Conservation (phyloP, 768 basidiomycete genomes). For the Pholiota microspora region DNA sequence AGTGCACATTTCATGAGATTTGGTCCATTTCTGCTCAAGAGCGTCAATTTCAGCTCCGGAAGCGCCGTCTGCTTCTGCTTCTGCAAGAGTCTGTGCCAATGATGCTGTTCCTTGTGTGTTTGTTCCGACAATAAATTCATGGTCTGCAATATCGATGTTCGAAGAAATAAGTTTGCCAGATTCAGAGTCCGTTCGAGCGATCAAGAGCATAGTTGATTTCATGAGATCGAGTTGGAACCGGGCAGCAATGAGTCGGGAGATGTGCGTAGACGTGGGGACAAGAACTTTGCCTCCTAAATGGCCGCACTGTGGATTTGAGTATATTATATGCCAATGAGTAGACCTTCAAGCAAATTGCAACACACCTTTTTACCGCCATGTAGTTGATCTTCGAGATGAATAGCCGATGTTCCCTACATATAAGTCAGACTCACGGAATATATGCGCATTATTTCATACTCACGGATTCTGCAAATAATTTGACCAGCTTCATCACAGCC, state of each 20-base stretch:
- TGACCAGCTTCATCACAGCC: constrained; percentile 91
- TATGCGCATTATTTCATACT: constrained; percentile 17
- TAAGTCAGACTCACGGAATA: not conserved
- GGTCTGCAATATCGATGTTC: constrained; percentile 80
- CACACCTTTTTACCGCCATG: constrained; percentile 89
- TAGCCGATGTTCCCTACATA: constrained; percentile 76
- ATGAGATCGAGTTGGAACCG: constrained; percentile 91
- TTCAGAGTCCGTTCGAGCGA: constrained; percentile 92
- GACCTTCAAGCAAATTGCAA: not conserved
- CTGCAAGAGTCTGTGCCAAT: constrained; percentile 68
- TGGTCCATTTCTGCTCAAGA: constrained; percentile 77
- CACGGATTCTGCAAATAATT: constrained; percentile 92
- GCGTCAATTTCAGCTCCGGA: constrained; percentile 67
- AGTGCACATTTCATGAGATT: constrained; percentile 65
- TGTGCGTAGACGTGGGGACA: constrained; percentile 85
- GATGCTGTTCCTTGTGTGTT: constrained; percentile 43
- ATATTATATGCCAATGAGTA: too few relatives aligned
- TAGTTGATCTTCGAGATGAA: constrained; percentile 92
- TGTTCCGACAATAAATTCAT: constrained; percentile 73
- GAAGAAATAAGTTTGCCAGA: constrained; percentile 82
- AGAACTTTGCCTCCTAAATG: constrained; percentile 92
- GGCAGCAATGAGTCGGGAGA: constrained; percentile 79
- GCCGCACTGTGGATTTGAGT: constrained; percentile 79
- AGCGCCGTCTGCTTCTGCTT: constrained; percentile 63
- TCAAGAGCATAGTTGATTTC: constrained; percentile 83